Evolutionary conservation across 768 basidiomycete species (phyloP), one percentile per base, ranked within the genome.

Genomic region (Phaffia tasmanica): DNA sequence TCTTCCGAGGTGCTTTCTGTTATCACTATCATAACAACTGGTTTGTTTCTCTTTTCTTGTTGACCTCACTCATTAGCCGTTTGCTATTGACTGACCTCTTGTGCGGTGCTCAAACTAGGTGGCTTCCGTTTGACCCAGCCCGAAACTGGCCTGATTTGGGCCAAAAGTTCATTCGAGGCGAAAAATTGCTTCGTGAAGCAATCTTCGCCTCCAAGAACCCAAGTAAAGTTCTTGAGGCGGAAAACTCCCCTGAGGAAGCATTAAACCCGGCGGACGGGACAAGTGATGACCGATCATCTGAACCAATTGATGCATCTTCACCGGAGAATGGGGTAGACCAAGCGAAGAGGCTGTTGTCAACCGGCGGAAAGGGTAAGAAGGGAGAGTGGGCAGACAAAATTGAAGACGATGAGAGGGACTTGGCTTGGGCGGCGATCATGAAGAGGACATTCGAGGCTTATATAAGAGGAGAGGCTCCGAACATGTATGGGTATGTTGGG

Each of bases 111-210:
- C 23, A 67, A 21, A 27, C 16, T 70, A 93, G 92, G 92, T 95
- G 94, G 94, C 85, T 87, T 70, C 88, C 93, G 5, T 95, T 97
- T 72, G 94, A 99, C 76, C 82, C 88, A 0, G 77, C 83, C 9
- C 85, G 93, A n/a, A 93, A 98, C 75, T 97, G 85, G 84, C 94
- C 94, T 1, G 94, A 97, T 74, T 82, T 98, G 30, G 94, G 94
- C 1, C 78, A 82, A 15, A 83, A 81, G 21, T 97, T 97, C 75
- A 79, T 79, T 25, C 82, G 82, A 16, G 87, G 86, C 46, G 93
- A 97, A 78, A 81, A 81, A 60, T 77, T 80, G 51, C 85, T 85
- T 11, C 85, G 86, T 8, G 77, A 64, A 29, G 64, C 64, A 25
- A 62, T 63, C 51, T 51, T 57, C 67, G 63, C 35, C 58, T 63